phyloP scores from a whole-genome alignment of 2,329 filamentous ascomycete genomes.

The Pseudogymnoascus sp. region DNA sequence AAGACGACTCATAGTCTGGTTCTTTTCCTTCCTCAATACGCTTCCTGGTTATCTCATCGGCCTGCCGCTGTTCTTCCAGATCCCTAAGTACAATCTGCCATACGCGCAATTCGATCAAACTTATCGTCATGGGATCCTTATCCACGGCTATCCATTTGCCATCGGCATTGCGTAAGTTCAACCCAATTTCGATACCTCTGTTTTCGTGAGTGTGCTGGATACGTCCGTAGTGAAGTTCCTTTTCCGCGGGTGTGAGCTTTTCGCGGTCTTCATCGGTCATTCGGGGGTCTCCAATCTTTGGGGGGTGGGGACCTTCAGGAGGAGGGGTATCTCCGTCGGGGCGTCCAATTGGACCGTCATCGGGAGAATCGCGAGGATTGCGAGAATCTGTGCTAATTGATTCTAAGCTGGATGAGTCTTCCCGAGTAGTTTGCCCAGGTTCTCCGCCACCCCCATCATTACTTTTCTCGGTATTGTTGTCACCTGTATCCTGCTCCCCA shows the following conservation, averaged over 20 bases:
- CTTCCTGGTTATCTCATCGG: background rate
- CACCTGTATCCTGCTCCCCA: background rate
- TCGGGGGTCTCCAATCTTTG: background rate
- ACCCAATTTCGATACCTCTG: background rate
- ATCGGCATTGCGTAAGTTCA: background rate
- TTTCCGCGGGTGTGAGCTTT: background rate
- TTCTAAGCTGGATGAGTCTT: too few species aligned
- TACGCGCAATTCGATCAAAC: background rate
- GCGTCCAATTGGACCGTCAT: background rate
- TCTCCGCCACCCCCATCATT: background rate
- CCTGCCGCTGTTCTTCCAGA: background rate
- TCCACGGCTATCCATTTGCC: background rate
- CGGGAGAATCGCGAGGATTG: too few species aligned
- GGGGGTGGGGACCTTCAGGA: background rate
- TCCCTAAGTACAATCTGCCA: background rate
- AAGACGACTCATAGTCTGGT: background rate
- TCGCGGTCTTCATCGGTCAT: background rate
- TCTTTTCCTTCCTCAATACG: background rate
- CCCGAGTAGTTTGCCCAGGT: too few species aligned
- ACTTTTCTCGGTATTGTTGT: too few species aligned
- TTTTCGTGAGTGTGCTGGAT: background rate
- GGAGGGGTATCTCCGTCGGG: background rate
- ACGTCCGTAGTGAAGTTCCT: background rate
- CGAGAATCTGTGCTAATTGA: too few species aligned
- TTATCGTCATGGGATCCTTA: background rate